Base-by-base conservation (phyloP, 352 stramenopile species). In the Pseudoperonospora humuli region DNA sequence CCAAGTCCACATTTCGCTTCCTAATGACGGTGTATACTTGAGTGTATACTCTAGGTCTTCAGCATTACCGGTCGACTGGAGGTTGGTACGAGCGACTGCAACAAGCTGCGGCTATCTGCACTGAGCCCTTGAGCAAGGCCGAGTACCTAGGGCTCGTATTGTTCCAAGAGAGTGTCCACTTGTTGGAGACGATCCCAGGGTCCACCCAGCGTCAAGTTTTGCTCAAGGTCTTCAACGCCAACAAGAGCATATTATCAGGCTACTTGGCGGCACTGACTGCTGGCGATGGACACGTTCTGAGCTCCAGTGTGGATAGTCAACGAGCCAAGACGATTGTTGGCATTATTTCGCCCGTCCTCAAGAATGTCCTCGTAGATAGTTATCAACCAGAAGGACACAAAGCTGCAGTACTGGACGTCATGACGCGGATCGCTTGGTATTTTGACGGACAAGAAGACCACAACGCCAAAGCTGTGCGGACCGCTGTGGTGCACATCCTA, bases 401-500 rank as follows among this genome's bases (percentile, higher is more conserved):
- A 32, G 37, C 60, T 3, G 39, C 54, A 1, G 39, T 79, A 19
- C 21, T 83, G 17, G 57, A 83, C 18, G 32, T 50, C 15, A 46
- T 84, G 11, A 49, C 47, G 15, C 61, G 67, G n/a, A 50, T 67
- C 17, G 61, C 65, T n/a, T 83, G 71, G 64, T 40, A 63, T n/a
- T 54, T 57, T 47, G 44, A 54, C 26, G 58, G 10, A 19, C 37
- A 45, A 3, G 3, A 34, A 20, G 28, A 50, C 9, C 7, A 42
- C 18, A 28, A 31, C 0, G 2, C 11, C 10, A 7, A 14, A 7
- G 0, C 7, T 3, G 19, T 70, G 18, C 26, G 27, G 21, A 31
- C 43, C 5, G 21, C 17, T 10, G 38, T 64, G 9, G 28, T 41
- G 7, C 23, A 31, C 9, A 18, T 73, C 1, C 39, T 84, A 4